phyloP scores from a whole-genome alignment of 768 basidiomycete genomes.

The Termitomyces titanicus region DNA sequence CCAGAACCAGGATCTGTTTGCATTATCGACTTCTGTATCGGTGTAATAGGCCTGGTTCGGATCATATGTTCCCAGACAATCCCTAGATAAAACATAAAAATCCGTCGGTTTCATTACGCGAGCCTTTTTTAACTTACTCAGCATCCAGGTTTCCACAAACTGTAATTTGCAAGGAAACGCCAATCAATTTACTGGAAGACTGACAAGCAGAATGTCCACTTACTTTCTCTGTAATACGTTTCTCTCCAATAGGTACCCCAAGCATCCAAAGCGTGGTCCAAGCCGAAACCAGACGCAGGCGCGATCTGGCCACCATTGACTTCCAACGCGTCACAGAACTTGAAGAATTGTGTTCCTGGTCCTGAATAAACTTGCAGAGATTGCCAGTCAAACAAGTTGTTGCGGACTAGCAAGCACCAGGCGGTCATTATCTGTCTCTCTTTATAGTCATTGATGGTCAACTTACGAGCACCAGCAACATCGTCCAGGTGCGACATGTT shows the following conservation, averaged over 20 bases:
- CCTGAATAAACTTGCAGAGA: slow-evolving; percentile 48
- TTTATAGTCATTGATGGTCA: background rate
- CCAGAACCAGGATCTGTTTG: slow-evolving; percentile 66
- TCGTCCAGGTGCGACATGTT: slow-evolving; percentile 60
- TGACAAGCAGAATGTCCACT: slow-evolving; percentile 18
- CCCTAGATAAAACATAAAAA: slow-evolving; percentile 20
- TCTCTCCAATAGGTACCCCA: slow-evolving; percentile 59
- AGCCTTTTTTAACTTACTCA: slow-evolving; percentile 36
- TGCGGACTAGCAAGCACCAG: slow-evolving; percentile 37
- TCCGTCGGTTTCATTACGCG: background rate
- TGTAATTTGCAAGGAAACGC: slow-evolving; percentile 16
- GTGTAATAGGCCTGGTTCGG: slow-evolving; percentile 42
- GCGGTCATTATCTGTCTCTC: background rate
- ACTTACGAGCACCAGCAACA: slow-evolving; percentile 53
- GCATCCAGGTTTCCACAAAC: slow-evolving; percentile 47
- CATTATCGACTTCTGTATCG: slow-evolving; percentile 50
- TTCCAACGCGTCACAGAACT: slow-evolving; percentile 66
- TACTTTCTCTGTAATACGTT: slow-evolving; percentile 41
- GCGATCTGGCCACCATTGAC: slow-evolving; percentile 53
- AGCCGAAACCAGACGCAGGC: slow-evolving; percentile 53
- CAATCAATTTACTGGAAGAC: background rate
- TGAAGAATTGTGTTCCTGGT: slow-evolving; percentile 41
- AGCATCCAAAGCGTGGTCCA: slow-evolving; percentile 54
- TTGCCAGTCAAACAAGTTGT: slow-evolving; percentile 70
- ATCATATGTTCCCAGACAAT: slow-evolving; percentile 40